A percentile compares a stretch with the other conserved stretches of the same genome.
These are phyloP conservation scores for Russula brevipes DNA, from an alignment of 768 basidiomycete species.

Conservation along the genomic window DNA sequence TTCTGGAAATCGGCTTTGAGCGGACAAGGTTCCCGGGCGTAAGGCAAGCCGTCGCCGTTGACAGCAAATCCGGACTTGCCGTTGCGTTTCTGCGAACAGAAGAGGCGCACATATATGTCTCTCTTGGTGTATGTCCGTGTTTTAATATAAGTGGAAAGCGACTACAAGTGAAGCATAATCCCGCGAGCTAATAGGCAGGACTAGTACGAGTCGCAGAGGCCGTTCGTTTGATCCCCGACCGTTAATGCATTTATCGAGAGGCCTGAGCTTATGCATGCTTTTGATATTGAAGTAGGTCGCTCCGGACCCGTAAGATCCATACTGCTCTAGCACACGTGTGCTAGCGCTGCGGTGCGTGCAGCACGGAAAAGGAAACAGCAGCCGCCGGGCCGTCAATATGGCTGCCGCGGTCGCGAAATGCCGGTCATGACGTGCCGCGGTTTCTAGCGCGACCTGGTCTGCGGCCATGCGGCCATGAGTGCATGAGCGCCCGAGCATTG, in stretches of 20 bases:
- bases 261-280: no score
- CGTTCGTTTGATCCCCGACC: background rate
- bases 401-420: no score
- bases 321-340: no score
- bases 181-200: background rate
- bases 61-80: conserved; percentile 19
- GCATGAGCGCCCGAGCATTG: no score
- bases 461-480: no score
- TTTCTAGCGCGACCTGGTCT: no score
- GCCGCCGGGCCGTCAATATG: no score
- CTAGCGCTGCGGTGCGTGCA: no score
- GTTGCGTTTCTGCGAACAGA: conserved; percentile 17
- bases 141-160: conserved; percentile 7
- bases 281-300: background rate
- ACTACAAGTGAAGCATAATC: background rate
- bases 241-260: background rate
- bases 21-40: conserved; percentile 13
- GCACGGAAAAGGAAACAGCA: no score
- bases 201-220: background rate
- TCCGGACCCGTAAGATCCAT: no score
- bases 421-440: no score
- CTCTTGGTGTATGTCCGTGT: background rate
- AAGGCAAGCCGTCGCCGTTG: conserved; percentile 6
- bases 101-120: background rate
- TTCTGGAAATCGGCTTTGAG: conserved; percentile 11